A percentile compares a stretch with the other conserved stretches of the same genome.
Conservation (phyloP, 352 stramenopile species). For the Phytophthora sp. region DNA sequence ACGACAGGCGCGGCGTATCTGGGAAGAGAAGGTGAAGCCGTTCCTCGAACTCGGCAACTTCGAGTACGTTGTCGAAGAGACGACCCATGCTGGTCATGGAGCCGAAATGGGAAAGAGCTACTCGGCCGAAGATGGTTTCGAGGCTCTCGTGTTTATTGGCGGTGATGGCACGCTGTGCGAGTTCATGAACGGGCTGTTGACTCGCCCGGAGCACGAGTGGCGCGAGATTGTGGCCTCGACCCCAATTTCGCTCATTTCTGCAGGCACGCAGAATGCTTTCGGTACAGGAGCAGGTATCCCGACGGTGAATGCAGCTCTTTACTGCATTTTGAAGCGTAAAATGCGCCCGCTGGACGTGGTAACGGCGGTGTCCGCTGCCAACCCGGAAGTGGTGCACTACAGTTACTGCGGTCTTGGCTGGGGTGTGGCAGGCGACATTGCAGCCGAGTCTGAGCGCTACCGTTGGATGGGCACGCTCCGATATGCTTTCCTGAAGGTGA, state of each 20-base stretch:
- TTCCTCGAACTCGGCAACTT: constrained; percentile 83
- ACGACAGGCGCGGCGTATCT: constrained; percentile 67
- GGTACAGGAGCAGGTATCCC: constrained; percentile 73
- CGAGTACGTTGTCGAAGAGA: constrained; percentile 79
- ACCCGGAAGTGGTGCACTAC: constrained; percentile 73
- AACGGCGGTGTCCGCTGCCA: constrained; percentile 61
- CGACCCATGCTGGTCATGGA: constrained; percentile 70
- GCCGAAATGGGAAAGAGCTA: constrained; percentile 81
- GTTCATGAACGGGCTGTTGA: constrained; percentile 84
- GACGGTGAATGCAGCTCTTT: constrained; percentile 67
- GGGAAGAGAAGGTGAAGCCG: constrained; percentile 73
- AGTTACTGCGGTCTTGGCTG: constrained; percentile 86
- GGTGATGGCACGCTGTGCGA: constrained; percentile 81
- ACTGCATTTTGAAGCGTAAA: constrained; percentile 87
- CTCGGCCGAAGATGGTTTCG: constrained; percentile 75
- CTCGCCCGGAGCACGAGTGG: constrained; percentile 78
- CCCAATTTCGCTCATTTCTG: constrained; percentile 82
- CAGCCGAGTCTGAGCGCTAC: constrained; percentile 78
- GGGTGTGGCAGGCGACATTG: constrained; percentile 78
- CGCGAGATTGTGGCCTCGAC: constrained; percentile 82
- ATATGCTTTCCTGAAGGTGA: constrained; percentile 82
- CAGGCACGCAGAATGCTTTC: constrained; percentile 86
- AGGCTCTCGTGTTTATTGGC: constrained; percentile 81
- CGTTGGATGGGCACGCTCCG: constrained; percentile 78
- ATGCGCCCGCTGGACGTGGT: constrained; percentile 81